Evolutionary conservation across 495 filamentous ascomycete genomes (phyloP), one percentile per base, ranked within the genome.

Genomic region (Penicillium subrubescens): DNA sequence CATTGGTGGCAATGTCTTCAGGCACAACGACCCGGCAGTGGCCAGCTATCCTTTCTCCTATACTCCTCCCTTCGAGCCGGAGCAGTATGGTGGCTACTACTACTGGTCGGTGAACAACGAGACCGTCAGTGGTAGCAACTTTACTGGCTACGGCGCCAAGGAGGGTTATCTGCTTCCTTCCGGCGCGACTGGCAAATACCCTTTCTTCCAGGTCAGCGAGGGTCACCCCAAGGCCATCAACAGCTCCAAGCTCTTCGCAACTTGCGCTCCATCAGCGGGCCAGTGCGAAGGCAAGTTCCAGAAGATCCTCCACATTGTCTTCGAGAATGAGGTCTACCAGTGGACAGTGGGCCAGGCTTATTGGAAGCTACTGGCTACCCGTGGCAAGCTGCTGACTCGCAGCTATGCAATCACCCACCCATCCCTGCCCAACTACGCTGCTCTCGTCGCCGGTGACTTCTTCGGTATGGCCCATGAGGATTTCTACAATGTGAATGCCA

Each of bases 291-390:
- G 39, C 62, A 68, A 61, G 52, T 46, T 68, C 62, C 65, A 68
- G 63, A 68, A 68, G 62, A 62, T 68, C 57, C 62, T 68, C 11
- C 66, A 68, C 43, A 37, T 68, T 15, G 35, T 68, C 57, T 68
- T 68, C 57, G 66, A 68, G 51, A 68, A 68, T 33, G 62, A 68
- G 41, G 66, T 68, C 57, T 68, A 48, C 62, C 17, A 56, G 5
- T 68, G 66, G 66, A 68, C 62, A 15, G 65, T 68, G 58, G 37
- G 41, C 29, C 17, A 60, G 17, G 27, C 62, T 23, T 66, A 61
- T 23, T 68, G 62, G 66, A 33, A 65, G 52, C n/a, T 68, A n/a
- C 66, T 68, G 0, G 66, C 66, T 25, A 68, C 23, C 14, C 41
- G 37, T 7, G 66, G 66, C 62, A 68, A 65, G 50, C 21, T 57